Evolutionary conservation across 148 eudicot genomes (phyloP).

Genomic region (Silene latifolia): DNA sequence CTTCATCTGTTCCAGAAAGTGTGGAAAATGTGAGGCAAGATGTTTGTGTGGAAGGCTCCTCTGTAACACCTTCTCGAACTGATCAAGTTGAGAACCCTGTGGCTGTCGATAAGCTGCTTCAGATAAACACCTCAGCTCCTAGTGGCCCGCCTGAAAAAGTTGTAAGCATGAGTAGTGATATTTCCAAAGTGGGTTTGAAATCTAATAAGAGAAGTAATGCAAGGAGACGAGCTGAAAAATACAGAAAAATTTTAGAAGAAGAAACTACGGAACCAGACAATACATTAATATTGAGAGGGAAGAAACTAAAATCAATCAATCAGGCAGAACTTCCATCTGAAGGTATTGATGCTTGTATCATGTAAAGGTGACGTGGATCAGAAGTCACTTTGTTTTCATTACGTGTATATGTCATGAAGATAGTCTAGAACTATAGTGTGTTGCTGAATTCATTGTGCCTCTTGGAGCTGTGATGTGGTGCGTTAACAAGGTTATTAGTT

Average conservation of each 20-base stretch:
- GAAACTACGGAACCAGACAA: slow-evolving; percentile 28
- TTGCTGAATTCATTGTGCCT: background rate
- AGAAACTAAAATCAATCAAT: slow-evolving; percentile 20
- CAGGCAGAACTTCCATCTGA: slow-evolving; percentile 27
- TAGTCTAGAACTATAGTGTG: background rate
- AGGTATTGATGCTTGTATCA: slow-evolving; percentile 29
- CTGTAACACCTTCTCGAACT: slow-evolving; percentile 12
- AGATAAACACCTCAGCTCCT: slow-evolving; percentile 14
- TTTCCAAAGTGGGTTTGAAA: slow-evolving; percentile 19
- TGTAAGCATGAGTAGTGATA: slow-evolving; percentile 9
- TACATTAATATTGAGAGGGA: slow-evolving; percentile 19
- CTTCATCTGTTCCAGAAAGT: slow-evolving; percentile 4
- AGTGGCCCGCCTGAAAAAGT: background rate
- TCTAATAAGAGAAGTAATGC: slow-evolving; percentile 14
- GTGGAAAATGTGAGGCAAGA: slow-evolving; percentile 12
- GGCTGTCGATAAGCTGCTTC: slow-evolving; percentile 18
- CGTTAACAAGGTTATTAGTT: background rate
- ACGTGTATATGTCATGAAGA: background rate
- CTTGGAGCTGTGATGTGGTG: slow-evolving; percentile 7
- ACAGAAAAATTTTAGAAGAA: slow-evolving; percentile 12
- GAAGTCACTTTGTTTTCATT: background rate
- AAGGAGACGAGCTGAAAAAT: slow-evolving; percentile 15
- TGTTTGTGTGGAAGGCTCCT: slow-evolving; percentile 19
- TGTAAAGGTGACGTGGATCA: background rate
- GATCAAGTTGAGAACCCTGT: slow-evolving; percentile 27